A percentile compares a stretch with the other conserved stretches of the same genome.
Evolutionary conservation across 352 stramenopile genomes (phyloP).

Genomic region (Phytophthora ramorum): DNA sequence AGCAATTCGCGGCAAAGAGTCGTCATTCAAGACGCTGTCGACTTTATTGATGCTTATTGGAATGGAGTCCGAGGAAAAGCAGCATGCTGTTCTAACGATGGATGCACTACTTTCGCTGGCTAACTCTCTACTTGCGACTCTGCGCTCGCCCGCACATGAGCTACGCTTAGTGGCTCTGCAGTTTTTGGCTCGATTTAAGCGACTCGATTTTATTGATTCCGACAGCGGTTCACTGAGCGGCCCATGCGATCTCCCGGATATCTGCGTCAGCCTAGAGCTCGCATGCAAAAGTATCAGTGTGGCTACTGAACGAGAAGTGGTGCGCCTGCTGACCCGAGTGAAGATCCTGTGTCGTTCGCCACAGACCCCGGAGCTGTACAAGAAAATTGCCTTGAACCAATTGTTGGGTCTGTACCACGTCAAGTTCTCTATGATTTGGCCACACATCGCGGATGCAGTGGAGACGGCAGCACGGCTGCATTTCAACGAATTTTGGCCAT

Average conservation of each 20-base stretch:
- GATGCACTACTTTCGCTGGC: slow-evolving; percentile 44
- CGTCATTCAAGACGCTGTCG: slow-evolving; percentile 67
- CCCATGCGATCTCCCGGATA: slow-evolving; percentile 71
- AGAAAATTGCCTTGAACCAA: slow-evolving; percentile 76
- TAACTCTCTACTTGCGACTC: slow-evolving; percentile 52
- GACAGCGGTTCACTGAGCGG: slow-evolving; percentile 54
- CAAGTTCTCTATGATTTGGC: slow-evolving; percentile 90
- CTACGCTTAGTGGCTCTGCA: slow-evolving; percentile 77
- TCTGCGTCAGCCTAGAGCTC: slow-evolving; percentile 72
- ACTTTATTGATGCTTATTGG: slow-evolving; percentile 67
- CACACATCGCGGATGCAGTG: slow-evolving; percentile 77
- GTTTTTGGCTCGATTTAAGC: slow-evolving; percentile 64
- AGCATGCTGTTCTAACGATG: slow-evolving; percentile 51
- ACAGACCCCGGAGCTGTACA: slow-evolving; percentile 83
- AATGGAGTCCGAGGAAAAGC: slow-evolving; percentile 59
- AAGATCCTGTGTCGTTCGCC: slow-evolving; percentile 77
- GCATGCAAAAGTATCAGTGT: slow-evolving; percentile 62
- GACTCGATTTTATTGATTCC: slow-evolving; percentile 58
- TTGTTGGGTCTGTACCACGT: slow-evolving; percentile 88
- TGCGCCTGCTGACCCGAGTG: slow-evolving; percentile 80
- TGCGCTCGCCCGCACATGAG: slow-evolving; percentile 73
- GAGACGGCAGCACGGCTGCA: slow-evolving; percentile 60
- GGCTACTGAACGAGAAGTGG: slow-evolving; percentile 83
- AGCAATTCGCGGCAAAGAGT: slow-evolving; percentile 47
- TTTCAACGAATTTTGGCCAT: slow-evolving; percentile 74